phyloP scores from a whole-genome alignment of 2,329 filamentous ascomycete species.

The Mycosphaerella sp. region DNA sequence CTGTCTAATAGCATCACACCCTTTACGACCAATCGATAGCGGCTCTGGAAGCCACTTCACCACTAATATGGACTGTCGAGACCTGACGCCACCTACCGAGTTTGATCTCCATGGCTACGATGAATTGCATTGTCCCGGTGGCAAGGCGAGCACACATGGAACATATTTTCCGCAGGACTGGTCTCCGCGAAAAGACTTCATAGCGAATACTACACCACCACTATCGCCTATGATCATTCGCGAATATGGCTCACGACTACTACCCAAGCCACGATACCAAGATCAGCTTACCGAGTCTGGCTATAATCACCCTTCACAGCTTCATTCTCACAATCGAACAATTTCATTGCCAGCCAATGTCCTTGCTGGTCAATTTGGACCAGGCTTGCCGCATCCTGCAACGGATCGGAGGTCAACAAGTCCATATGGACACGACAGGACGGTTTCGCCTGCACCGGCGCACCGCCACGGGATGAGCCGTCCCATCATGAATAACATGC shows the following conservation, averaged over 20 bases:
- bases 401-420: conserved; percentile 26
- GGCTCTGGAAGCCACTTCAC: conserved; percentile 20
- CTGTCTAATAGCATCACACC: conserved; percentile 24
- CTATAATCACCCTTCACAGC: conserved; percentile 5
- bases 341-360: conserved; percentile 28
- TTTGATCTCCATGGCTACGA: conserved; percentile 27
- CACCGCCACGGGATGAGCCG: conserved; percentile 22
- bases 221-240: conserved; percentile 28
- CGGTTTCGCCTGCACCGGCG: conserved; percentile 17
- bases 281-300: conserved; percentile 27
- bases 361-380: conserved; percentile 27
- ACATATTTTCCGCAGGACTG: conserved; percentile 28
- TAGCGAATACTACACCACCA: conserved; percentile 29
- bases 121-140: conserved; percentile 27
- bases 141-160: conserved; percentile 30
- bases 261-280: conserved; percentile 28
- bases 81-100: conserved; percentile 41
- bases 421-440: conserved; percentile 19
- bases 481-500: conserved; percentile 24
- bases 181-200: conserved; percentile 31
- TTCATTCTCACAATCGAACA: conserved; percentile 26
- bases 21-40: conserved; percentile 7
- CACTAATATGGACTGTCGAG: conserved; percentile 40
- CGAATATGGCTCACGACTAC: conserved; percentile 27
- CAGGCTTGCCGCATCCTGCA: conserved; percentile 16